Base-by-base conservation (phyloP, 1,139 yeast species). In the Nematodospora anomalae region DNA sequence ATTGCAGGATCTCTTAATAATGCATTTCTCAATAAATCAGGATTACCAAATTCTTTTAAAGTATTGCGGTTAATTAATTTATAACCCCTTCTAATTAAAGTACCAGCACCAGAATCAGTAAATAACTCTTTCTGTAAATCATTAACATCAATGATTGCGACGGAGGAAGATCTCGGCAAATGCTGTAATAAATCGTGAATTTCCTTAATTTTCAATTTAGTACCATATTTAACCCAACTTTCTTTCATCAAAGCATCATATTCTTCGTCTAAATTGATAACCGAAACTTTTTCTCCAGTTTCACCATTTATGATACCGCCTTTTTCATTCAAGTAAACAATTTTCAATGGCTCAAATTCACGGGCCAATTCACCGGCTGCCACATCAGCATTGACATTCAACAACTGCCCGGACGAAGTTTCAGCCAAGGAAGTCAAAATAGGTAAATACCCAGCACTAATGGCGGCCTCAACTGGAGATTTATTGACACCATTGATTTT, bases 61-160 rank as follows among this genome's bases (percentile, higher is more conserved):
- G 83, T 76, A 49, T 75, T 72, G 59, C 87, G 79, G 52, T 83
- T 82, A 41, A 83, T 65, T 49, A 92, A 75, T 66, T 88, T 88
- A 69, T 92, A 88, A 44, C 99, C 99, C 63, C 98, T 81, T 75
- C 98, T 84, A 54, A 92, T 89, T 69, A 92, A 75, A 35, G 99
- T 92, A 57, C 99, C 99, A 32, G 98, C 99, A 62, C 99, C 99
- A 11, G 96, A 85, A 60, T 94, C 98, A 35, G 99, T 92, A 66
- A 92, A 92, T 56, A 92, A 78, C 64, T 92, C 99, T 64, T 90
- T 92, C 67, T 94, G 98, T 55, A 92, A 75, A 59, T 92, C 97
- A 53, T 87, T 79, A 32, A 94, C 97, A 50, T 92, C 87, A 53
- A 92, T 92, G 58, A 92, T 92, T 30, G 99, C 98, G 35, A 92